phyloP scores from a whole-genome alignment of 345 rosid genomes.

The Populus deltoides region DNA sequence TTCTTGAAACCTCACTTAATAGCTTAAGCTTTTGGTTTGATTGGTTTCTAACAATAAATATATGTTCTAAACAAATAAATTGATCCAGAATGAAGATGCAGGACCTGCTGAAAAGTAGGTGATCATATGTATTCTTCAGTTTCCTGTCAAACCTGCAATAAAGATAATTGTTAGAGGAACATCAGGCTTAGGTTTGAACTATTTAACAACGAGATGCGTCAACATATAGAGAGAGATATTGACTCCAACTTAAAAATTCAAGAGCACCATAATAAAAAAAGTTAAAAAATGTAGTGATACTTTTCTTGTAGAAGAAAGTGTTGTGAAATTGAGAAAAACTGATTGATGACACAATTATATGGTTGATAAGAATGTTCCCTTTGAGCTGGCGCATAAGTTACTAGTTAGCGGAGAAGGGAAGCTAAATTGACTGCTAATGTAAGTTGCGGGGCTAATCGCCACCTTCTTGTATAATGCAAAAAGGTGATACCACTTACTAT shows the following conservation, averaged over 20 bases:
- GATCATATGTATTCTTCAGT: conserved; percentile 81
- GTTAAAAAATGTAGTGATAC: too few species aligned
- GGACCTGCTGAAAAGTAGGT: conserved; percentile 95
- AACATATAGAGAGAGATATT: background rate
- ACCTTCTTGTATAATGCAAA: background rate
- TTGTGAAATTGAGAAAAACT: background rate
- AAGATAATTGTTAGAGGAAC: conserved; percentile 13
- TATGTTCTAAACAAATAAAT: background rate
- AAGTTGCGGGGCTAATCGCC: background rate
- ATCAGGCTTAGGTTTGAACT: background rate
- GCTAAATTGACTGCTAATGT: background rate
- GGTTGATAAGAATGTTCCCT: background rate
- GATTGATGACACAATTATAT: background rate
- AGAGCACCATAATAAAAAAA: background rate
- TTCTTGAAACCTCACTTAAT: too few species aligned
- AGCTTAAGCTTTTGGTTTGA: too few species aligned
- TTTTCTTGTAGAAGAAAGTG: too few species aligned
- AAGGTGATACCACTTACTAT: background rate
- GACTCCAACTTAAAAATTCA: background rate
- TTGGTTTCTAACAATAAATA: too few species aligned
- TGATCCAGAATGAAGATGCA: background rate
- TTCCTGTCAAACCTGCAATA: conserved; percentile 88
- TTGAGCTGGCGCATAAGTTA: background rate
- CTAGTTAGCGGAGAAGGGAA: too few species aligned
- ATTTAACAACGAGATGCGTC: background rate